A percentile compares a stretch with the other conserved stretches of the same genome.
phyloP scores from a whole-genome alignment of 192 early-diverging fungal genomes.

The Haplosporangium gracile region DNA sequence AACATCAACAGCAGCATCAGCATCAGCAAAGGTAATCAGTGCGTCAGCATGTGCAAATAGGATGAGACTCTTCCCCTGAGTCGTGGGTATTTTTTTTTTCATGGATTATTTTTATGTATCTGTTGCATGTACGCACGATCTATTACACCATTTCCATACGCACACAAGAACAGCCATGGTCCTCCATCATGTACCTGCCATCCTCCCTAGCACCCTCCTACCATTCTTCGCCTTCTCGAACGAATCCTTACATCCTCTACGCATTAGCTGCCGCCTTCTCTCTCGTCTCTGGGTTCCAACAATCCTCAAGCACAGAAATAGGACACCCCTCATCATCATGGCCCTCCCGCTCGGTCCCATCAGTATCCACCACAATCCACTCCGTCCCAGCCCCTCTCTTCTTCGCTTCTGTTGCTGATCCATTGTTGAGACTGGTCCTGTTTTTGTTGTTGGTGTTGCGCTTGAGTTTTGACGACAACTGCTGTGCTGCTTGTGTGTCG shows the following conservation, averaged over 20 bases:
- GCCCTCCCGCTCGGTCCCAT: conserved; percentile 27
- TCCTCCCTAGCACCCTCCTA: too few relatives aligned
- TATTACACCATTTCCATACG: not conserved
- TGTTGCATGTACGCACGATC: not conserved
- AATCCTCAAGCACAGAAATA: conserved; percentile 11
- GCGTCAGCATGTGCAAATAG: not conserved
- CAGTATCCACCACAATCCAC: conserved; percentile 31
- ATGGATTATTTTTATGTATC: too few relatives aligned
- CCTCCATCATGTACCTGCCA: too few relatives aligned
- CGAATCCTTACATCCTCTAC: not conserved
- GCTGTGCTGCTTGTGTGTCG: not conserved
- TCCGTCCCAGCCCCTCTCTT: conserved; percentile 6
- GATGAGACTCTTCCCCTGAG: not conserved
- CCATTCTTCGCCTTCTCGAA: not conserved
- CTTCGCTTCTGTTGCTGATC: not conserved
- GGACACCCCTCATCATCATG: conserved; percentile 17
- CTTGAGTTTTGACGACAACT: not conserved
- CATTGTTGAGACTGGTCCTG: not conserved
- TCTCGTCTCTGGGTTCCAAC: conserved; percentile 17
- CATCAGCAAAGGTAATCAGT: not conserved
- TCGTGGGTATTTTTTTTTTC: conserved; percentile 28
- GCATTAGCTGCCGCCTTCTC: not conserved
- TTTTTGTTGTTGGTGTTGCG: not conserved
- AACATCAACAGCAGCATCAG: too few relatives aligned
- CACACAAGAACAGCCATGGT: too few relatives aligned